Conservation (phyloP, 768 basidiomycete species). For the Boletellus ananas region DNA sequence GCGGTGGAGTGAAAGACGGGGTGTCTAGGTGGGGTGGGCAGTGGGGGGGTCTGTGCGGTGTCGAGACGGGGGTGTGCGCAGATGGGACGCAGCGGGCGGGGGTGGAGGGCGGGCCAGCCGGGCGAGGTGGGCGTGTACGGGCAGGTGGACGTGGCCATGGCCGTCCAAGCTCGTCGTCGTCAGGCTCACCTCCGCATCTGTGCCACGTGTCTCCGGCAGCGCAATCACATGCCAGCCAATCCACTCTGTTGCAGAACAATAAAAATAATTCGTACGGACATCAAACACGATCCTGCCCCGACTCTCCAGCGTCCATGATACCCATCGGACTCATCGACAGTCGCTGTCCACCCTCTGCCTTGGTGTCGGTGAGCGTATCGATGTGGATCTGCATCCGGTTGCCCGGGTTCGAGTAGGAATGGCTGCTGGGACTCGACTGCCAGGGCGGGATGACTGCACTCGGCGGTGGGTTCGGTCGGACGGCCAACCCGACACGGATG, state of each 20-base stretch:
- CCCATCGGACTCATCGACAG: neutral
- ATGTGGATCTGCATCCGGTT: neutral
- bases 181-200: too few relatives aligned
- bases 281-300: neutral
- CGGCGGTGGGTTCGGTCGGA: neutral
- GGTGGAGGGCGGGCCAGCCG: conserved; percentile 19
- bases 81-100: conserved; percentile 20
- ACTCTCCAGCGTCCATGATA: conserved; percentile 6
- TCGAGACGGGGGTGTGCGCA: conserved; percentile 10
- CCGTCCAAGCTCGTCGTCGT: too few relatives aligned
- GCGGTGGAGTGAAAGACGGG: conserved; percentile 17
- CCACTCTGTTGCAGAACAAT: too few relatives aligned
- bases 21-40: conserved; percentile 22
- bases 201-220: too few relatives aligned
- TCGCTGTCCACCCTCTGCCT: neutral
- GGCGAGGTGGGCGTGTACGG: conserved; percentile 15
- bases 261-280: too few relatives aligned
- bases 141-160: conserved; percentile 10
- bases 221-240: too few relatives aligned
- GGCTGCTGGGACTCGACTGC: too few relatives aligned
- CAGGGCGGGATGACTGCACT: neutral
- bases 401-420: neutral
- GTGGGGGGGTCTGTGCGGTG: conserved; percentile 2
- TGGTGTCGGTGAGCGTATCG: neutral
- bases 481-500: conserved; percentile 6